Conservation (phyloP, 352 stramenopile species). For the Phytophthora fragariaefolia region DNA sequence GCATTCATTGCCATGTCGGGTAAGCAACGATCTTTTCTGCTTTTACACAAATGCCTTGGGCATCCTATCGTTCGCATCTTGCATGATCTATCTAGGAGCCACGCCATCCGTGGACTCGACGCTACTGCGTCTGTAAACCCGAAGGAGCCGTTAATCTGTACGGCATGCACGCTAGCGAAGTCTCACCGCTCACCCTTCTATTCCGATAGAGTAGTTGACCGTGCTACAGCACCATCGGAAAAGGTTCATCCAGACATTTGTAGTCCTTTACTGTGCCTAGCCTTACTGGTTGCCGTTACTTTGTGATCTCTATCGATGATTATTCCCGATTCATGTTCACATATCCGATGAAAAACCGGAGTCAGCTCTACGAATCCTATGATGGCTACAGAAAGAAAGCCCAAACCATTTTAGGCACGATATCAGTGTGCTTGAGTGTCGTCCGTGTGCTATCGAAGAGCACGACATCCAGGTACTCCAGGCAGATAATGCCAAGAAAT, state of each 20-base stretch:
- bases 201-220: constrained; percentile 18
- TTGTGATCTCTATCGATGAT: constrained; percentile 25
- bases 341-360: constrained; percentile 17
- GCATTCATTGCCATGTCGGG: constrained; percentile 2
- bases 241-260: constrained; percentile 17
- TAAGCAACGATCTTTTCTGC: no score
- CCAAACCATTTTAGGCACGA: constrained; percentile 13
- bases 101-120: constrained; percentile 10
- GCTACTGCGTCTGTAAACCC: background rate
- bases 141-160: constrained; percentile 1
- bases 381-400: constrained; percentile 7
- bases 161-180: constrained; percentile 9
- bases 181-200: constrained; percentile 14
- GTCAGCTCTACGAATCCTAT: constrained; percentile 24
- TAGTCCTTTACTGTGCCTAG: constrained; percentile 9
- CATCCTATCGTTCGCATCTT: no score
- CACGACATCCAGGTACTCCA: background rate
- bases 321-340: constrained; percentile 27
- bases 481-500: constrained; percentile 8
- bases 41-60: no score
- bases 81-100: no score
- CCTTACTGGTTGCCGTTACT: constrained; percentile 17
- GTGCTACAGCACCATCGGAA: background rate
- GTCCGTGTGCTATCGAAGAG: background rate
- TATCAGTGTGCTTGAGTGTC: constrained; percentile 4